A percentile compares a stretch with the other conserved stretches of the same genome.
Evolutionary conservation across 2,329 filamentous ascomycete genomes (phyloP).

Genomic region (Microcera coccophila): DNA sequence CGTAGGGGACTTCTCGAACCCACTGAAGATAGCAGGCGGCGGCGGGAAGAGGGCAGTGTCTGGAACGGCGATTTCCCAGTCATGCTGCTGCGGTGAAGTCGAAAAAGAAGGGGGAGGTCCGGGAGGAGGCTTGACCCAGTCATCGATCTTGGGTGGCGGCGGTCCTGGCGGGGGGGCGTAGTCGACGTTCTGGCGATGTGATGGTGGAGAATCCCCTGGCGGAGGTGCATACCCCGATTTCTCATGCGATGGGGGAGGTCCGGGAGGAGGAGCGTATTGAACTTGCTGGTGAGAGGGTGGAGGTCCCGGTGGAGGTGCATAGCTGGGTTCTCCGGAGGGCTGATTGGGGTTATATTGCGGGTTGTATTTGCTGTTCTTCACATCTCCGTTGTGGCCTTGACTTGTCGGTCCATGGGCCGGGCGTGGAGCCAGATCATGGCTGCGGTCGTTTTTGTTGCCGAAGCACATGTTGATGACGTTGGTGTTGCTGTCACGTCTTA

Average conservation of each 20-base stretch:
- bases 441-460: conserved; percentile 40
- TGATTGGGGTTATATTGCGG: conserved; percentile 21
- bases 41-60: conserved; percentile 70
- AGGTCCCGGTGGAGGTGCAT: conserved; percentile 30
- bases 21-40: conserved; percentile 62
- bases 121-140: conserved; percentile 35
- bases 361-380: conserved; percentile 26
- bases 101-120: conserved; percentile 32
- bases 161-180: conserved; percentile 29
- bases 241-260: conserved; percentile 37
- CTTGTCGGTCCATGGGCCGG: conserved; percentile 34
- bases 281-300: conserved; percentile 19
- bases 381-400: conserved; percentile 26
- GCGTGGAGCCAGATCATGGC: conserved; percentile 38
- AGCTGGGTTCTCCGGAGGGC: conserved; percentile 11
- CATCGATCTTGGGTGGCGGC: conserved; percentile 25
- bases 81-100: conserved; percentile 46
- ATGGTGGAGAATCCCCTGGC: conserved; percentile 36
- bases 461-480: conserved; percentile 50
- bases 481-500: too few species aligned
- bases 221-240: conserved; percentile 27
- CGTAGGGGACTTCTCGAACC: conserved; percentile 61
- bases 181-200: conserved; percentile 7
- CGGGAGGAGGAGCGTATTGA: conserved; percentile 31
- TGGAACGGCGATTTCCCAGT: conserved; percentile 68